Evolutionary conservation across 768 basidiomycete species (phyloP).

Genomic region (Lactifluus pinguis): DNA sequence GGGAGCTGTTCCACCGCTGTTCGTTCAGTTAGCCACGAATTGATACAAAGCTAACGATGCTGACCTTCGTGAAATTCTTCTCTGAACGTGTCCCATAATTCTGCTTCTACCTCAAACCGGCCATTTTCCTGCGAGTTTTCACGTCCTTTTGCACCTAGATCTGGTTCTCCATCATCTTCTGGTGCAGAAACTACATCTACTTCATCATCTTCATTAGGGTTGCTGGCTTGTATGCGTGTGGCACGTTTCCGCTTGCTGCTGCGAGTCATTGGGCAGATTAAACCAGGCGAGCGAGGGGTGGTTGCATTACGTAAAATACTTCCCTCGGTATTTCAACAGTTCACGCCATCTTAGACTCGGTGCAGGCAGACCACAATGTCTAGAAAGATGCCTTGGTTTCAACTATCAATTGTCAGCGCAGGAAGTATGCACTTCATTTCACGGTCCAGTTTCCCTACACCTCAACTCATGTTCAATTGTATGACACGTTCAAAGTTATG

Average conservation of each 20-base stretch:
- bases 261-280: background rate
- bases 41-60: background rate
- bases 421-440: slow-evolving; percentile 23
- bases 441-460: background rate
- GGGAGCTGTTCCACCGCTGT: slow-evolving; percentile 18
- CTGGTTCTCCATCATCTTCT: slow-evolving; percentile 1
- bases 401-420: slow-evolving; percentile 21
- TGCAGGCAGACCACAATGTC: slow-evolving; percentile 18
- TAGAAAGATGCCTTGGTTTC: slow-evolving; percentile 27
- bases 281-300: too few relatives aligned
- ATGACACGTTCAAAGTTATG: slow-evolving; percentile 22
- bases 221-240: background rate
- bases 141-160: background rate
- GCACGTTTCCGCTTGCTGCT: slow-evolving; percentile 14
- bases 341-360: too few relatives aligned
- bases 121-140: background rate
- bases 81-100: slow-evolving; percentile 15
- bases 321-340: background rate
- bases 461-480: background rate
- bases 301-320: background rate
- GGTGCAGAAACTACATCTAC: background rate
- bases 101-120: slow-evolving; percentile 2
- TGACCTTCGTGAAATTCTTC: slow-evolving; percentile 17
- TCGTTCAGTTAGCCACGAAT: background rate
- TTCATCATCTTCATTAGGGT: background rate